A percentile compares a stretch with the other conserved stretches of the same genome.
Conservation (phyloP, 2,329 filamentous ascomycete species). For the Fusarium euwallaceae region DNA sequence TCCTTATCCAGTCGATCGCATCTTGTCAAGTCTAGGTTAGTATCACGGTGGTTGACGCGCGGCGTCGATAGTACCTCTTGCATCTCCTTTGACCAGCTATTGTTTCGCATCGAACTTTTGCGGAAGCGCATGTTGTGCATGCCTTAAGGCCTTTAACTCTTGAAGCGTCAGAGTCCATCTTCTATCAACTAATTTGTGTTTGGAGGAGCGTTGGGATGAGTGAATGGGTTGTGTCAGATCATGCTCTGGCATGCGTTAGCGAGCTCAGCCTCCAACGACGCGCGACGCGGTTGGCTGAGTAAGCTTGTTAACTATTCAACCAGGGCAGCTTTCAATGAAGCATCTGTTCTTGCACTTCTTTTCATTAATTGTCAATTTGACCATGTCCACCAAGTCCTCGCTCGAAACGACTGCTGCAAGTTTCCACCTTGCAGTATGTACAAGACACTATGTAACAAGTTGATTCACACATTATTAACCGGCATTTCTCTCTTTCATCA, state of each 20-base stretch:
- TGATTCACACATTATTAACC: background rate
- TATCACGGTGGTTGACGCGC: background rate
- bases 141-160: constrained; percentile 7
- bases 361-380: background rate
- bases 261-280: background rate
- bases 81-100: constrained; percentile 12
- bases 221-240: background rate
- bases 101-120: constrained; percentile 23
- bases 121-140: constrained; percentile 14
- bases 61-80: background rate
- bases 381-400: background rate
- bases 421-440: background rate
- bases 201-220: background rate
- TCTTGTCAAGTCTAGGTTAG: background rate
- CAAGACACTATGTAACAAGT: background rate
- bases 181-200: too few species aligned
- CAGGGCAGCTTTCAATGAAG: background rate
- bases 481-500: too few species aligned
- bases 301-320: background rate
- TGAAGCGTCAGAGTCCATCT: background rate
- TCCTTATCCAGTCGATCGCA: constrained; percentile 23
- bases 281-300: background rate
- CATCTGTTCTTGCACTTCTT: background rate
- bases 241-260: background rate
- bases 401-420: background rate